Base-by-base conservation (phyloP, 148 eudicot genomes). In the Oxyria digyna region DNA sequence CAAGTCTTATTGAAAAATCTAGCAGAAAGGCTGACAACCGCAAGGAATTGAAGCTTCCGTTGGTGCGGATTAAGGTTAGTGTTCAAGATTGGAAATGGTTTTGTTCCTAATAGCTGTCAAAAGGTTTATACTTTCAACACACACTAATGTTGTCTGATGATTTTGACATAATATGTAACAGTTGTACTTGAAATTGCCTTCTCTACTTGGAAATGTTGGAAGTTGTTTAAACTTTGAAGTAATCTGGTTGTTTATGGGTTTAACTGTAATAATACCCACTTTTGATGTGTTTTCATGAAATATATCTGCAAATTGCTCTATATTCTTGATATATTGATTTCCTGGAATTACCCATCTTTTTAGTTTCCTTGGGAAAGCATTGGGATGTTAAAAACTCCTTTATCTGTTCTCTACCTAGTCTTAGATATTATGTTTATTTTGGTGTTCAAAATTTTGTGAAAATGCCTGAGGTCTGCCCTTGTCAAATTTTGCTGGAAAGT, bases 21-120 rank as follows among this genome's bases (percentile, higher is more conserved):
- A 81, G 76, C 78, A 83, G 70, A 74, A 81, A 71, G 74, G 83
- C 78, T 70, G 71, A 23, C 72, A 78, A 69, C 69, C 82, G 66
- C 71, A 73, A 83, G 46, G 87, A 85, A 64, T 29, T 78, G 57
- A 88, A 81, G 85, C 99, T 94, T 78, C 99, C 99, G 1, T 79
- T 94, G 81, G 91, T 94, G 52, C 87, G 99, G 70, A 67, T 94
- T 4, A 94, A 94, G 97, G 99, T 91, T 71, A 67, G 64, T 27
- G 18, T 18, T 27, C 24, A 21, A 15, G 59, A 52, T 52, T 24
- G 62, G 27, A 23, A 49, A 23, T 52, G 62, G 27, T 23, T 24
- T 52, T 23, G 62, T 24, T 24, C 23, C 24, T 24, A 21, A 52
- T 4, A 23, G 23, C 3, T 46, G 52, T 46, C 52, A 52, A 49